Evolutionary conservation across 441 rosid species (phyloP).

Genomic region (Gossypium aridum): DNA sequence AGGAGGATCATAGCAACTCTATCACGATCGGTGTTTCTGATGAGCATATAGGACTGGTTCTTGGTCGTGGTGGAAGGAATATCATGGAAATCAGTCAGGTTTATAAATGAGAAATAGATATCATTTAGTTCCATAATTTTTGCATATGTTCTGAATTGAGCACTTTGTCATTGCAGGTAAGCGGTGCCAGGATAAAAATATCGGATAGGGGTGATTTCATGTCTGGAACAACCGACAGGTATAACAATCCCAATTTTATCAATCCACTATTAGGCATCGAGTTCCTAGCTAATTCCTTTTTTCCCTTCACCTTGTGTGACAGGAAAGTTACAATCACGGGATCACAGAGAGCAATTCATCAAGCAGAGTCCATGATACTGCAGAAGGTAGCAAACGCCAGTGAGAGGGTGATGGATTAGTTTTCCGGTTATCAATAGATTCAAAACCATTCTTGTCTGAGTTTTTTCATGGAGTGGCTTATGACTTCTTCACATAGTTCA

Average conservation of each 20-base stretch:
- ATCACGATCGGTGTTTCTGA: conserved; percentile 86
- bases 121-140: conserved; percentile 1
- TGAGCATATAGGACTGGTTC: conserved; percentile 86
- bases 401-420: conserved; percentile 62
- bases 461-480: conserved; percentile 16
- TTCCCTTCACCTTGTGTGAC: conserved; percentile 12
- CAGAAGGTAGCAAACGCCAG: conserved; percentile 87
- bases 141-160: conserved; percentile 9
- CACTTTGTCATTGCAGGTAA: conserved; percentile 43
- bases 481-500: conserved; percentile 9
- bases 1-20: conserved; percentile 76
- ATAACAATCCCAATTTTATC: not conserved
- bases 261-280: not conserved
- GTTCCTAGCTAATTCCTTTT: not conserved
- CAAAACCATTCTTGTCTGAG: conserved; percentile 15
- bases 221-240: conserved; percentile 90
- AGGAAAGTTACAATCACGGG: conserved; percentile 97
- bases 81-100: conserved; percentile 97
- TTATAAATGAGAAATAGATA: not conserved
- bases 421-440: conserved; percentile 5
- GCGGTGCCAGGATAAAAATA: conserved; percentile 89
- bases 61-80: conserved; percentile 98
- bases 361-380: conserved; percentile 90
- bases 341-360: conserved; percentile 73
- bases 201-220: conserved; percentile 96